Evolutionary conservation across 2,329 filamentous ascomycete species (phyloP), one percentile per base, ranked within the genome.

Genomic region (Fusarium longipes): DNA sequence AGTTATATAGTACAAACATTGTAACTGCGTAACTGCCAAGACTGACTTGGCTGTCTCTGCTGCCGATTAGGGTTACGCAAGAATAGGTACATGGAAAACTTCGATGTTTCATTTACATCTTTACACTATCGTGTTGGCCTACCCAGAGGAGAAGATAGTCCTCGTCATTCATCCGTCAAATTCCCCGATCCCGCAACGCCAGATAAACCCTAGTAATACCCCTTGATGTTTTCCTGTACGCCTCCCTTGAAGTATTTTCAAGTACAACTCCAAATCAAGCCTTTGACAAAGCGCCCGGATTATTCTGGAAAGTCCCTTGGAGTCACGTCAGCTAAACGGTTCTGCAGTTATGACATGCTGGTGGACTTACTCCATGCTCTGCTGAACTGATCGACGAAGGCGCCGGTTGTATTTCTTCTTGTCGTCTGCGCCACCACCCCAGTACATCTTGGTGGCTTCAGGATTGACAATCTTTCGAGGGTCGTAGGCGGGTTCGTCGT

Each of bases 401-500:
- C 88, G 88, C 52, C 95, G 88, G 72, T 91, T 93, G 80, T 98
- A 98, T 68, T 88, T 80, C 79, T 94, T 97, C 75, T 92, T 91
- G 52, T 95, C 90, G 4, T 93, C 90, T 4, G 76, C 60, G 1
- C 86, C 80, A 6, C 84, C 84, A 5, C 93, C 93, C 95, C 96
- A 99, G 75, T 91, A 96, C 43, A 98, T 82, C 77, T 89, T 92
- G 38, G 91, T 90, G 3, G 94, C 93, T 73, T 97, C 94, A 0
- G 89, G 91, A 67, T 97, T 91, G 35, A 98, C 93, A 30, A 93
- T 86, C 12, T 92, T 94, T 43, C 95, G 87, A 1, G 96, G 96
- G 75, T 99, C 96, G 74, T 97, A 98, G 0, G 91, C 90, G 0
- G 94, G 93, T 3, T 88, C 85, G 62, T 96, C 93, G 56, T 98